Evolutionary conservation across 1,284 basidiomycete genomes (phyloP), one percentile per base, ranked within the genome.

Genomic region (Marasmius oreades): DNA sequence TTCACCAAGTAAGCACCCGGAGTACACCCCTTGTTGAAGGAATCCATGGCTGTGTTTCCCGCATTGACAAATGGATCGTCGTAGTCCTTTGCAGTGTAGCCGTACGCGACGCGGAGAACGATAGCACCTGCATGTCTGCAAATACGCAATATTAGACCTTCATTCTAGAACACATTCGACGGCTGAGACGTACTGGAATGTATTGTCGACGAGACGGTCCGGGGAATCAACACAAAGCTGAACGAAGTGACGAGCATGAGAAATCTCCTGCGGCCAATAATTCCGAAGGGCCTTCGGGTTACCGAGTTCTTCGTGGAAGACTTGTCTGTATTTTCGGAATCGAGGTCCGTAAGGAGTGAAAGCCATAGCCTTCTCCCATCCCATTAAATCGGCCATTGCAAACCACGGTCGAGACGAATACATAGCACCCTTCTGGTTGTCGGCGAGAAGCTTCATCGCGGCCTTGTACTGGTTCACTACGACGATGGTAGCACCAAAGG

Each of bases 41-140:
- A 62, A 1, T 65, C 61, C 43, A 69, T 65, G 2, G 67, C 67
- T 8, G 59, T 59, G 44, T 73, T 69, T 12, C 70, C 71, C 6
- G 67, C 51, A 23, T 67, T 59, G 34, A 75, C 64, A 36, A 73
- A 59, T 5, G 57, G 39, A 47, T 76, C 73, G 3, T 66, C 60
- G 24, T 64, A 64, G 6, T 65, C 58, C 37, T 64, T 62, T 22
- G 68, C 67, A 24, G 63, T 60, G 62, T 75, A 74, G 6, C 73
- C 73, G 54, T 75, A 69, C 2, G 68, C 56, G 20, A 75, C 65
- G 51, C 62, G 65, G 5, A 74, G 61, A 18, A 74, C 69, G 46
- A 70, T 66, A 4, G 69, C 58, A 5, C 69, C 72, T 0, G 69
- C 67, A 10, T 59, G 57, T 47, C 57, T 59, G 26, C 14, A 5